phyloP scores from a whole-genome alignment of 345 rosid genomes.

The Orychophragmus violaceus region DNA sequence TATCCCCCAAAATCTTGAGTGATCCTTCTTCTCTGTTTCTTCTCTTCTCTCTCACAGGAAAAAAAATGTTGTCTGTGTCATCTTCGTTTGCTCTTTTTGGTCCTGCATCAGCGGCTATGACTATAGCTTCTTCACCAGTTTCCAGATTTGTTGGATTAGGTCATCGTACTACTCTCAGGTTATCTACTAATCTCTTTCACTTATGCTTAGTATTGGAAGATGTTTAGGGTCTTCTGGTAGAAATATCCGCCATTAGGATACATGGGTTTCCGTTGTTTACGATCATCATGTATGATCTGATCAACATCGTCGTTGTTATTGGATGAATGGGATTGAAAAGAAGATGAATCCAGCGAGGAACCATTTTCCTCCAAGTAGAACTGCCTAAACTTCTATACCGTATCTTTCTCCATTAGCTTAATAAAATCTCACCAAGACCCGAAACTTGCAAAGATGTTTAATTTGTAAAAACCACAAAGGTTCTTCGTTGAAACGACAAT shows the following conservation, averaged over 20 bases:
- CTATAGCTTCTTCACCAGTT: constrained; percentile 26
- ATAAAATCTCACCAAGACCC: constrained; percentile 49
- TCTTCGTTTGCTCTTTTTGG: constrained; percentile 27
- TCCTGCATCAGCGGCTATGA: constrained; percentile 24
- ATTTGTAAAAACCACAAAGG: constrained; percentile 27
- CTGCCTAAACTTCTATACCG: constrained; percentile 62
- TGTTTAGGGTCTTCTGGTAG: constrained; percentile 29
- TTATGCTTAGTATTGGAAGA: not conserved
- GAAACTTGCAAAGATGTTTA: constrained; percentile 71
- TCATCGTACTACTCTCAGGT: constrained; percentile 31
- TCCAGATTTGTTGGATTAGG: constrained; percentile 11
- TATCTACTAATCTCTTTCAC: constrained; percentile 13
- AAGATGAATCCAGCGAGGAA: constrained; percentile 18
- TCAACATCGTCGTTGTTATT: constrained; percentile 42
- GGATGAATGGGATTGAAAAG: constrained; percentile 36
- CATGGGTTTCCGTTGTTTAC: constrained; percentile 61
- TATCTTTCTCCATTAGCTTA: constrained; percentile 52
- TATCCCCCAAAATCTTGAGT: no score
- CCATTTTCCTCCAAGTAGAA: constrained; percentile 34
- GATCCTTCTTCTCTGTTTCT: not conserved
- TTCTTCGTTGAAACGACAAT: constrained; percentile 18
- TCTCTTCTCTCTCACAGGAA: not conserved
- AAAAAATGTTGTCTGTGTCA: constrained; percentile 33
- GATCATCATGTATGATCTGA: constrained; percentile 73
- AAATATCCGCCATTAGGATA: constrained; percentile 40